Conservation (phyloP, 768 basidiomycete species). For the Auricularia cornea region DNA sequence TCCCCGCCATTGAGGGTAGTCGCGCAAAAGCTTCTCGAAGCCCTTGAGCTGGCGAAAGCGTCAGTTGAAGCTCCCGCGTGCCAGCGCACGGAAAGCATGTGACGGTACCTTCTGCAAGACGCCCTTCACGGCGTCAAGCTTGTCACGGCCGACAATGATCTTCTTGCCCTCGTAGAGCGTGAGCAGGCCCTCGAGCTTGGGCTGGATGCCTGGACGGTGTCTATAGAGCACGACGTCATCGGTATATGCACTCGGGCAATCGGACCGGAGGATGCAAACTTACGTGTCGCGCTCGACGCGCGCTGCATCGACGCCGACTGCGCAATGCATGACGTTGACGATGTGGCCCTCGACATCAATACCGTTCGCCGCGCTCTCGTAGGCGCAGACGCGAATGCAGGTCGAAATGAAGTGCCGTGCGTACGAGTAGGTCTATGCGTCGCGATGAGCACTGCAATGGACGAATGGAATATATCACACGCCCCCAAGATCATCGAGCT, state of each 20-base stretch:
- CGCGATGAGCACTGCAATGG: neutral
- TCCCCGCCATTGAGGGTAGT: slow-evolving; percentile 93
- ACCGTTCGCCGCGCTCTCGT: slow-evolving; percentile 57
- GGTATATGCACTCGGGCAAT: neutral
- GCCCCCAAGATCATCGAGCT: too few relatives aligned
- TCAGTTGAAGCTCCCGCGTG: neutral
- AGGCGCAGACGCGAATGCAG: slow-evolving; percentile 93
- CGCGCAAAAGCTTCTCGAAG: slow-evolving; percentile 86
- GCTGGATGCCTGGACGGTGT: slow-evolving; percentile 69
- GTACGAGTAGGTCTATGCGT: slow-evolving; percentile 75
- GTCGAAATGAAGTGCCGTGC: slow-evolving; percentile 91
- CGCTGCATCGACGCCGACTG: slow-evolving; percentile 92
- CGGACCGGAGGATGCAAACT: slow-evolving; percentile 24
- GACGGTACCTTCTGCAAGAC: slow-evolving; percentile 78
- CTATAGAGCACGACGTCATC: slow-evolving; percentile 23
- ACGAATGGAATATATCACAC: too few relatives aligned
- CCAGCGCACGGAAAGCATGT: neutral
- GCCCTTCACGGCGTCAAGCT: slow-evolving; percentile 97
- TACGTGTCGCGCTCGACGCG: slow-evolving; percentile 76
- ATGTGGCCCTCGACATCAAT: slow-evolving; percentile 87
- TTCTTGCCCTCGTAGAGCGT: slow-evolving; percentile 92
- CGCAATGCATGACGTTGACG: slow-evolving; percentile 78
- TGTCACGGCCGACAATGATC: slow-evolving; percentile 96
- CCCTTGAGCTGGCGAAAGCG: slow-evolving; percentile 62
- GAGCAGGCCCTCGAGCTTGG: slow-evolving; percentile 81